Base-by-base conservation (phyloP, 805 yeast species). In the Ogataea ramenticola region DNA sequence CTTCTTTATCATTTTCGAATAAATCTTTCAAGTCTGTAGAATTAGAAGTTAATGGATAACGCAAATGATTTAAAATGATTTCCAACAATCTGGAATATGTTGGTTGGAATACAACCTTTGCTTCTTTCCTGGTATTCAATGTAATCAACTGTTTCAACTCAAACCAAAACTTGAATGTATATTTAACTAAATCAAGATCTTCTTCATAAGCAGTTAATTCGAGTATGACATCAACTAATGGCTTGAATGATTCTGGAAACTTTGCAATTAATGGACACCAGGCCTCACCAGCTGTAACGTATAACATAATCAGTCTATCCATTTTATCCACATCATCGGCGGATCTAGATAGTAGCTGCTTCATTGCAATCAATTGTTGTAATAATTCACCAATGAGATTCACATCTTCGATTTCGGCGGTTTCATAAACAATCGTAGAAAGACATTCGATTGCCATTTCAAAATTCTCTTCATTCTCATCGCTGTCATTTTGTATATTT, bases 101-200 rank as follows among this genome's bases (percentile, higher is more conserved):
- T 24, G 80, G 85, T 4, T 62, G 58, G 44, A 79, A 76, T 33
- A 67, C 68, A 17, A 53, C 54, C 48, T 75, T 71, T 2, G 86
- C 75, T 26, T 69, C 70, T 48, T 71, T 67, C 57, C 77, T 81
- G 44, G 78, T 74, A 7, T 78, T 79, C 46, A 83, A 62, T 1
- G 74, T 74, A 22, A 91, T 62, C 62, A 85, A 70, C 54, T 82
- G 90, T 60, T 86, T 85, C 51, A 93, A 68, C 50, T 76, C 71
- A 58, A 82, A 88, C 96, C 99, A 90, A 62, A 93, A 93, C 52
- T 86, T 81, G 64, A 93, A 93, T 0, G 98, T 86, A 61, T 85
- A 89, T 60, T 85, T 82, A 20, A 88, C 91, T 44, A 89, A 79
- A 55, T 91, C 98, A 56, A 91, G 73, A 62, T 91, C 97, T 40